Percentiles rank a stretch among this genome's conserved stretches.
Conservation (phyloP, 2,329 filamentous ascomycete genomes). For the Colletotrichum truncatum region DNA sequence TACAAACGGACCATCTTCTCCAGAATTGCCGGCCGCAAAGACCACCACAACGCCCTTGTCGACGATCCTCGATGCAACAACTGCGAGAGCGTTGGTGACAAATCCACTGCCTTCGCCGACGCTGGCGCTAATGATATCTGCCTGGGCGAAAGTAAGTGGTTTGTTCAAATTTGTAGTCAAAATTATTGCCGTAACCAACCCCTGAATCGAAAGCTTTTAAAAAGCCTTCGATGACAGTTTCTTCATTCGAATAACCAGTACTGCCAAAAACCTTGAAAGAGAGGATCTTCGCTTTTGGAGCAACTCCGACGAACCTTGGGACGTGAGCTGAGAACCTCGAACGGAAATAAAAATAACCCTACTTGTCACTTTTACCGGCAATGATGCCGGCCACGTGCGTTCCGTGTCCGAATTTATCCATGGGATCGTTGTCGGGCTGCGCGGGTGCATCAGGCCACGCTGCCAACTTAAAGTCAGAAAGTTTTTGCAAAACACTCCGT, state of each 20-base stretch:
- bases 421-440: slow-evolving; percentile 6
- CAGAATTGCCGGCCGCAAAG: slow-evolving; percentile 61
- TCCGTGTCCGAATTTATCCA: slow-evolving; percentile 4
- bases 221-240: slow-evolving; percentile 42
- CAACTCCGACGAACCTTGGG: slow-evolving; percentile 34
- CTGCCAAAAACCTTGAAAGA: slow-evolving; percentile 39
- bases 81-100: slow-evolving; percentile 50
- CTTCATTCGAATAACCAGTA: slow-evolving; percentile 25
- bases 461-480: neutral
- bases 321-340: neutral
- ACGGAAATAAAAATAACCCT: neutral
- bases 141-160: neutral
- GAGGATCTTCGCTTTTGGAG: slow-evolving; percentile 37
- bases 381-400: slow-evolving; percentile 43
- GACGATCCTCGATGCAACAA: slow-evolving; percentile 51
- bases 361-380: slow-evolving; percentile 34
- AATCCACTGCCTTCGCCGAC: slow-evolving; percentile 50
- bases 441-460: slow-evolving; percentile 6
- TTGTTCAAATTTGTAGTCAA: neutral
- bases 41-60: slow-evolving; percentile 58
- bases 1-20: slow-evolving; percentile 57
- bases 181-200: slow-evolving; percentile 29
- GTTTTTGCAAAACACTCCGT: neutral
- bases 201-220: slow-evolving; percentile 44
- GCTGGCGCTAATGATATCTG: slow-evolving; percentile 52